Evolutionary conservation across 2,329 filamentous ascomycete species (phyloP).

Genomic region (Alternaria gansuensis): DNA sequence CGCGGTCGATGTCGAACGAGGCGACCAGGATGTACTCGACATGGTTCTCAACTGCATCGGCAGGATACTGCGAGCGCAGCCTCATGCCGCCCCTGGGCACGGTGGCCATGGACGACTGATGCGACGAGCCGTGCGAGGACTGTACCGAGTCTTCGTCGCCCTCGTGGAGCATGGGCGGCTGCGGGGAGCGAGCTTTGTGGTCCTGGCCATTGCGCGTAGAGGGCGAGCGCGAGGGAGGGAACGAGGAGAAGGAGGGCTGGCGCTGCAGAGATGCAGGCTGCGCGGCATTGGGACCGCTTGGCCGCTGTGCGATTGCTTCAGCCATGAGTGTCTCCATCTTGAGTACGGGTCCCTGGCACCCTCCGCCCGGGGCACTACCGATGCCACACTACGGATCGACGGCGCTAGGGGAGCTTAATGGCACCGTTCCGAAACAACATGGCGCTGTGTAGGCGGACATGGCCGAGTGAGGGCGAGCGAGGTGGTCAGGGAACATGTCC

Average conservation of each 20-base stretch:
- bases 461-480: background rate
- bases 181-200: slow-evolving; percentile 47
- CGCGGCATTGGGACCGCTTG: slow-evolving; percentile 26
- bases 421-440: slow-evolving; percentile 21
- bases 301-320: slow-evolving; percentile 44
- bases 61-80: slow-evolving; percentile 60
- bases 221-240: slow-evolving; percentile 52
- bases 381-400: slow-evolving; percentile 31
- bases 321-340: slow-evolving; percentile 44
- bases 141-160: slow-evolving; percentile 43
- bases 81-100: slow-evolving; percentile 20
- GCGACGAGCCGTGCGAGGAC: slow-evolving; percentile 42
- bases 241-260: slow-evolving; percentile 56
- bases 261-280: slow-evolving; percentile 44
- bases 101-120: slow-evolving; percentile 24
- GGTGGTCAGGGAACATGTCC: background rate
- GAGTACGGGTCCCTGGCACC: slow-evolving; percentile 12
- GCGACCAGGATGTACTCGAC: slow-evolving; percentile 98
- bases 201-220: slow-evolving; percentile 50
- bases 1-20: slow-evolving; percentile 95
- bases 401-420: slow-evolving; percentile 31
- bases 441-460: slow-evolving; percentile 3
- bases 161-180: slow-evolving; percentile 48
- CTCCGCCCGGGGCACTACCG: background rate
- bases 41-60: slow-evolving; percentile 74